phyloP scores from a whole-genome alignment of 805 yeast genomes.

The Wickerhamiella cacticola region DNA sequence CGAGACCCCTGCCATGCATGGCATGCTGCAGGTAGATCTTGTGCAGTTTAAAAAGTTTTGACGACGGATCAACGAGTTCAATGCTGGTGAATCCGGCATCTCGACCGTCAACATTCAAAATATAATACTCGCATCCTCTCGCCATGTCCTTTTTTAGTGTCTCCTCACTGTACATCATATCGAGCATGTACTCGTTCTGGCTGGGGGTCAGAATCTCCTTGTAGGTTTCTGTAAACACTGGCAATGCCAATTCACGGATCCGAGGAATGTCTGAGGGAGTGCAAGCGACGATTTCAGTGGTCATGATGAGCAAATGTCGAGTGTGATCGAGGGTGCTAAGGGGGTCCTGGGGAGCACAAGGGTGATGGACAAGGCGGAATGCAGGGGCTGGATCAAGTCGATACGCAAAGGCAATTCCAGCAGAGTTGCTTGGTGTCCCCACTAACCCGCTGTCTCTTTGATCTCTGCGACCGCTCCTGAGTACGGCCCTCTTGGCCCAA shows the following conservation, averaged over 20 bases:
- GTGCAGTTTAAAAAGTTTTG: slow-evolving; percentile 7
- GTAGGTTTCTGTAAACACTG: slow-evolving; percentile 7
- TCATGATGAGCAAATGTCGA: not conserved
- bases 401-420: too few relatives aligned
- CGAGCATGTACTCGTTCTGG: slow-evolving; percentile 10
- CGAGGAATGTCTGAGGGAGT: not conserved
- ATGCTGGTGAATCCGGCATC: slow-evolving; percentile 7
- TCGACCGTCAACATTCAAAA: not conserved
- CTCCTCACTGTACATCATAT: slow-evolving; percentile 8
- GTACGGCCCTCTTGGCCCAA: too few relatives aligned
- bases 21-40: slow-evolving; percentile 8
- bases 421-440: too few relatives aligned
- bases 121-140: slow-evolving; percentile 4
- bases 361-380: not conserved
- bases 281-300: not conserved
- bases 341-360: not conserved
- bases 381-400: too few relatives aligned
- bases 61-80: not conserved
- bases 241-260: slow-evolving; percentile 1
- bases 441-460: too few relatives aligned
- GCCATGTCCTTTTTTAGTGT: not conserved
- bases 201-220: slow-evolving; percentile 5
- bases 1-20: slow-evolving; percentile 7
- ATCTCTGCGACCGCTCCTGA: too few relatives aligned
- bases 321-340: not conserved